phyloP scores from a whole-genome alignment of 352 stramenopile genomes.

The Globisporangium sylvaticum region DNA sequence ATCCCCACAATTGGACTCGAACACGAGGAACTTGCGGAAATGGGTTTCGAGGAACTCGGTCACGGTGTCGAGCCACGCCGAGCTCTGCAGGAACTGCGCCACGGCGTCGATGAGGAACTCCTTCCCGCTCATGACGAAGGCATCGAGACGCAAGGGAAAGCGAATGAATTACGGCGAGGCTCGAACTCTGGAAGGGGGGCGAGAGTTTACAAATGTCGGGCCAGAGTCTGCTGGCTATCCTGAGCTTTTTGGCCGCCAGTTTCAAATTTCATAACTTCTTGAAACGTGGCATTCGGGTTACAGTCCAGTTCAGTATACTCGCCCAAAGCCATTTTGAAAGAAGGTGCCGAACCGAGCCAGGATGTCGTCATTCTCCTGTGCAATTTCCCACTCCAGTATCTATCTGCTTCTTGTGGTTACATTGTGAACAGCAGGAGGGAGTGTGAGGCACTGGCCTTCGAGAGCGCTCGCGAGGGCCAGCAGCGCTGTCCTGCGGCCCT shows the following conservation, averaged over 20 bases:
- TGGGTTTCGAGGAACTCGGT: constrained; percentile 54
- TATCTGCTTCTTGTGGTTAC: too few relatives aligned
- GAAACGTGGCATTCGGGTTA: background rate
- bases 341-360: too few relatives aligned
- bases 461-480: too few relatives aligned
- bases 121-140: constrained; percentile 32
- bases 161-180: background rate
- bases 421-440: too few relatives aligned
- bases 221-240: background rate
- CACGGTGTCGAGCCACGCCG: constrained; percentile 44
- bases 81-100: constrained; percentile 63
- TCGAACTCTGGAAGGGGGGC: background rate
- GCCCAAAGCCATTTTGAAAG: background rate
- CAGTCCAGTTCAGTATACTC: background rate
- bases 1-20: too few relatives aligned
- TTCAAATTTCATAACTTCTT: background rate
- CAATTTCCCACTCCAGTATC: too few relatives aligned
- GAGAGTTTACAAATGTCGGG: background rate
- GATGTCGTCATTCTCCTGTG: too few relatives aligned
- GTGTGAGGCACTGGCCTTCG: too few relatives aligned
- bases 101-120: constrained; percentile 74
- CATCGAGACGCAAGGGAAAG: background rate
- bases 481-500: too few relatives aligned
- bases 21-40: constrained; percentile 42
- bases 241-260: background rate